Evolutionary conservation across 2,329 filamentous ascomycete species (phyloP).

Genomic region (Kalaharituber pfeilii): DNA sequence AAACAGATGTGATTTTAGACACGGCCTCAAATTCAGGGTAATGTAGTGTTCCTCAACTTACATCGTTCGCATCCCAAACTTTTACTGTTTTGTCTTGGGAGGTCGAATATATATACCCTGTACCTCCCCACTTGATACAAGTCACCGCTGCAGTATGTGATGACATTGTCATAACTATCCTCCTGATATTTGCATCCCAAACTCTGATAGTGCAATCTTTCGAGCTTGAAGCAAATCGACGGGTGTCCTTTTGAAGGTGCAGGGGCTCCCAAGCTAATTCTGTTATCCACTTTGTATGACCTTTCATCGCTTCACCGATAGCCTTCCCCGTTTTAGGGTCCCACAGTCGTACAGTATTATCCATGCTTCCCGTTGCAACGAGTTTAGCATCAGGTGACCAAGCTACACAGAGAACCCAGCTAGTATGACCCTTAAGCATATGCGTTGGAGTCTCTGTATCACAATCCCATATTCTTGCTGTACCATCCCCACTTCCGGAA

Average conservation of each 20-base stretch:
- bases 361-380: conserved; percentile 81
- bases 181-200: conserved; percentile 65
- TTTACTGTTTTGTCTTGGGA: conserved; percentile 88
- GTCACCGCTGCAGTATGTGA: conserved; percentile 81
- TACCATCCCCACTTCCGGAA: conserved; percentile 79
- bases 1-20: neutral
- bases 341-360: conserved; percentile 82
- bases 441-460: conserved; percentile 78
- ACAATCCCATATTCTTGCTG: conserved; percentile 83
- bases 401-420: conserved; percentile 74
- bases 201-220: conserved; percentile 80
- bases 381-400: conserved; percentile 71
- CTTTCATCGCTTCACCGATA: conserved; percentile 55
- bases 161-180: conserved; percentile 63
- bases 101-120: conserved; percentile 61
- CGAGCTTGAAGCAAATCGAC: conserved; percentile 67
- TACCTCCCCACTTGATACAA: conserved; percentile 90
- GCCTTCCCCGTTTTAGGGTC: conserved; percentile 64
- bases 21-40: neutral
- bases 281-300: conserved; percentile 78
- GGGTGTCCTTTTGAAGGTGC: conserved; percentile 54
- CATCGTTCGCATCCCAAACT: conserved; percentile 62
- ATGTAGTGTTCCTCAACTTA: neutral
- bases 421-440: conserved; percentile 71
- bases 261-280: conserved; percentile 86